Evolutionary conservation across 2,329 filamentous ascomycete genomes (phyloP).

Genomic region (Shiraia bambusicola): DNA sequence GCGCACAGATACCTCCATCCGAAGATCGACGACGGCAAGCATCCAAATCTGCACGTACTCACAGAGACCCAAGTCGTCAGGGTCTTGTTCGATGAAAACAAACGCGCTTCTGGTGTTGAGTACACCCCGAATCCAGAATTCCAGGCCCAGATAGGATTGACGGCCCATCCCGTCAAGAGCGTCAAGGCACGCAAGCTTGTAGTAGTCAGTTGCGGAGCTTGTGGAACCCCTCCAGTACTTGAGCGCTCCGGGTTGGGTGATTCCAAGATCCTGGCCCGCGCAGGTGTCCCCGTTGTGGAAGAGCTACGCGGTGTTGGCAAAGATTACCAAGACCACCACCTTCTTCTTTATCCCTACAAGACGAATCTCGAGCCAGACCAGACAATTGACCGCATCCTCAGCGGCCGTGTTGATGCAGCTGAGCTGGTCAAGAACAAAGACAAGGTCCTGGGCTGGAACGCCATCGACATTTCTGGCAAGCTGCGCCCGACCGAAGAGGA

Average conservation of each 20-base stretch:
- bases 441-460: constrained; percentile 59
- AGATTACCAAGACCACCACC: constrained; percentile 64
- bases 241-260: constrained; percentile 65
- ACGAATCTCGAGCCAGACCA: constrained; percentile 49
- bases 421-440: constrained; percentile 52
- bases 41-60: constrained; percentile 62
- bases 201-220: constrained; percentile 53
- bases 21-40: constrained; percentile 50
- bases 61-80: constrained; percentile 58
- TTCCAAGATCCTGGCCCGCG: constrained; percentile 50
- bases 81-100: constrained; percentile 56
- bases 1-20: constrained; percentile 59
- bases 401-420: constrained; percentile 50
- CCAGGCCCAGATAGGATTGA: constrained; percentile 33
- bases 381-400: constrained; percentile 57
- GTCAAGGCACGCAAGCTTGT: constrained; percentile 60
- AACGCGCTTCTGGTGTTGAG: constrained; percentile 61
- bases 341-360: constrained; percentile 57
- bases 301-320: constrained; percentile 64
- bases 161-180: constrained; percentile 33
- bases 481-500: constrained; percentile 58
- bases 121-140: constrained; percentile 54
- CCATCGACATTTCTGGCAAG: constrained; percentile 58
- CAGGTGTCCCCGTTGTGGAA: constrained; percentile 55
- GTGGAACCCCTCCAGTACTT: constrained; percentile 58